phyloP scores from a whole-genome alignment of 2,329 filamentous ascomycete species.

The Colletotrichum liriopes region DNA sequence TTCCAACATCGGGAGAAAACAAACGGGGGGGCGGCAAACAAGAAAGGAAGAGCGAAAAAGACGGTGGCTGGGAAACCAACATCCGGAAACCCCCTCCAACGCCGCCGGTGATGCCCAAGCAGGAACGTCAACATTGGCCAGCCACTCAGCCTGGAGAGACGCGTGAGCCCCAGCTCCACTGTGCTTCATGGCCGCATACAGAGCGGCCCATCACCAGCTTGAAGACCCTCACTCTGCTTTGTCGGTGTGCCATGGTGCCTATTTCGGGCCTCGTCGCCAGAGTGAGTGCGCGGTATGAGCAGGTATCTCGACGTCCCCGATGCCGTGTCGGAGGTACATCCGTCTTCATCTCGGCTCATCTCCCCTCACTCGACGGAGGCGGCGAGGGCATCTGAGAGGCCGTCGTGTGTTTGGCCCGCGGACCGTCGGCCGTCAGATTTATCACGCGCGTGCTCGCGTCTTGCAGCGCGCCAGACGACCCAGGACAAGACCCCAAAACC shows the following conservation, averaged over 20 bases:
- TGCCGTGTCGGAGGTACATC: conserved; percentile 10
- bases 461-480: conserved; percentile 35
- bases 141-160: conserved; percentile 42
- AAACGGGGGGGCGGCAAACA: not conserved
- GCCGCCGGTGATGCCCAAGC: conserved; percentile 42
- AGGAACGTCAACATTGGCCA: conserved; percentile 37
- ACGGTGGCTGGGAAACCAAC: conserved; percentile 42
- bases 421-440: conserved; percentile 12
- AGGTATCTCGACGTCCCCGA: conserved; percentile 11
- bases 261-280: conserved; percentile 25
- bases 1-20: conserved; percentile 34
- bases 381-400: conserved; percentile 18
- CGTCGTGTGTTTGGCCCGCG: conserved; percentile 5
- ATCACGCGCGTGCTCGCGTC: conserved; percentile 39
- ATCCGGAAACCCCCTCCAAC: conserved; percentile 29
- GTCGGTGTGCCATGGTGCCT: conserved; percentile 38
- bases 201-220: conserved; percentile 44
- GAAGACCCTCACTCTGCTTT: conserved; percentile 34
- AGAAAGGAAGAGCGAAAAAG: conserved; percentile 25
- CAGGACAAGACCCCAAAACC: conserved; percentile 7
- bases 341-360: not conserved
- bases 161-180: conserved; percentile 46
- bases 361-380: conserved; percentile 1
- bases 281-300: conserved; percentile 12
- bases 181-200: conserved; percentile 48